A percentile compares a stretch with the other conserved stretches of the same genome.
phyloP scores from a whole-genome alignment of 768 basidiomycete species.

The Agaricus blazei region DNA sequence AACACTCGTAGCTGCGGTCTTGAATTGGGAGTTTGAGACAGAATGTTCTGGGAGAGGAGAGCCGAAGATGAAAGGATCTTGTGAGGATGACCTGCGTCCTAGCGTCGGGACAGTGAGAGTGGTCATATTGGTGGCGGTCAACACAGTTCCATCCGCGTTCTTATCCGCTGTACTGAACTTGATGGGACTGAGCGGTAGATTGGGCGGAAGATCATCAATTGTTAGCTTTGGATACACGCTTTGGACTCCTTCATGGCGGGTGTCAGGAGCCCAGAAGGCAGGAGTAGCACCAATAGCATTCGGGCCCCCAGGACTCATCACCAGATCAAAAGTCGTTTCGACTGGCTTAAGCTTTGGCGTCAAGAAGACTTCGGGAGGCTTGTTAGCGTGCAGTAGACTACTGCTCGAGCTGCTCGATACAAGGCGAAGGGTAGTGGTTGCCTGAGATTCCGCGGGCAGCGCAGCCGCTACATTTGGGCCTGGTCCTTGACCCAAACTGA shows the following conservation, averaged over 20 bases:
- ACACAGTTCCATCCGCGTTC: conserved; percentile 10
- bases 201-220: conserved; percentile 23
- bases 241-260: conserved; percentile 16
- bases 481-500: conserved; percentile 48
- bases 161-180: not conserved
- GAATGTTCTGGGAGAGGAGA: conserved; percentile 64
- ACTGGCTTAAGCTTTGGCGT: conserved; percentile 68
- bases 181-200: conserved; percentile 11
- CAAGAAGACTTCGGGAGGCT: conserved; percentile 17
- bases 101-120: conserved; percentile 4
- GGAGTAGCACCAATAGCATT: conserved; percentile 12
- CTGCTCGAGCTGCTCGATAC: conserved; percentile 26
- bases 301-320: conserved; percentile 44
- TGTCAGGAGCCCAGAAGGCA: conserved; percentile 27
- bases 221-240: conserved; percentile 37
- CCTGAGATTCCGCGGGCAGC: conserved; percentile 31
- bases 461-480: conserved; percentile 29
- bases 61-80: conserved; percentile 69
- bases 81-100: conserved; percentile 11
- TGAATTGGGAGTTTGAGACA: conserved; percentile 64
- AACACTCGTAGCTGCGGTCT: conserved; percentile 59
- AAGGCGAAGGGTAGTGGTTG: conserved; percentile 49
- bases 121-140: conserved; percentile 6
- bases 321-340: conserved; percentile 63
- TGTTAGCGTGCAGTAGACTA: not conserved